phyloP scores from a whole-genome alignment of 2,329 filamentous ascomycete genomes.

The Sarocladiaceae sp. region DNA sequence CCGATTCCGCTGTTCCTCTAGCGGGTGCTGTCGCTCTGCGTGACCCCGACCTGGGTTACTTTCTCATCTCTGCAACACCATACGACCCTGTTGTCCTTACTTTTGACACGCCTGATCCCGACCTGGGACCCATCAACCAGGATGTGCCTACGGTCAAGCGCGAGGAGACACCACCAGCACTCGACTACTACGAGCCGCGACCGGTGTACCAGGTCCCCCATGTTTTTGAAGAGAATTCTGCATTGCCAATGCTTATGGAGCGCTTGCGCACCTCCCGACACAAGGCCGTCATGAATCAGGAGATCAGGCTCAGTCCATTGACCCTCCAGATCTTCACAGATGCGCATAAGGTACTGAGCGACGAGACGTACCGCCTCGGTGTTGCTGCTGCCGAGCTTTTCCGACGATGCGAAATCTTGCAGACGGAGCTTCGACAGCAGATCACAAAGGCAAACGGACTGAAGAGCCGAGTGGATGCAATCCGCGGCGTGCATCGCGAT shows the following conservation, averaged over 20 bases:
- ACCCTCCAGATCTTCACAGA: constrained; percentile 67
- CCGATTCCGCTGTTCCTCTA: constrained; percentile 41
- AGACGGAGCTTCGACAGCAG: constrained; percentile 61
- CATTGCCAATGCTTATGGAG: constrained; percentile 50
- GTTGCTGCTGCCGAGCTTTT: constrained; percentile 68
- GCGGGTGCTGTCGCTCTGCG: constrained; percentile 47
- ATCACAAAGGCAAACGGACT: constrained; percentile 60
- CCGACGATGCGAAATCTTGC: constrained; percentile 60
- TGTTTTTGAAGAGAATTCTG: constrained; percentile 50
- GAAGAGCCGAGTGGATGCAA: constrained; percentile 58
- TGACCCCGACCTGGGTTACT: constrained; percentile 59
- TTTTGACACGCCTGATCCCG: constrained; percentile 52
- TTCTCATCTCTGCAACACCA: constrained; percentile 53
- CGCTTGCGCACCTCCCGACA: constrained; percentile 53
- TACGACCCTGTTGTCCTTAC: constrained; percentile 52
- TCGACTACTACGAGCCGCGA: constrained; percentile 55
- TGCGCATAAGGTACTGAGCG: constrained; percentile 63
- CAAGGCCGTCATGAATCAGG: constrained; percentile 56
- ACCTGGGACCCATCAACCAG: constrained; percentile 32
- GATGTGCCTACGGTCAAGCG: constrained; percentile 37
- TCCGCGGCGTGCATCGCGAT: constrained; percentile 42
- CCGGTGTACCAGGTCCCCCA: constrained; percentile 59
- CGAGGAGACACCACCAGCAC: constrained; percentile 27
- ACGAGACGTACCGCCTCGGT: constrained; percentile 63
- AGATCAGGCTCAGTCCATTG: constrained; percentile 63